These are phyloP conservation scores for Aspergillus glaucus DNA, from an alignment of 2,329 filamentous ascomycete genomes.

Conservation along the genomic window DNA sequence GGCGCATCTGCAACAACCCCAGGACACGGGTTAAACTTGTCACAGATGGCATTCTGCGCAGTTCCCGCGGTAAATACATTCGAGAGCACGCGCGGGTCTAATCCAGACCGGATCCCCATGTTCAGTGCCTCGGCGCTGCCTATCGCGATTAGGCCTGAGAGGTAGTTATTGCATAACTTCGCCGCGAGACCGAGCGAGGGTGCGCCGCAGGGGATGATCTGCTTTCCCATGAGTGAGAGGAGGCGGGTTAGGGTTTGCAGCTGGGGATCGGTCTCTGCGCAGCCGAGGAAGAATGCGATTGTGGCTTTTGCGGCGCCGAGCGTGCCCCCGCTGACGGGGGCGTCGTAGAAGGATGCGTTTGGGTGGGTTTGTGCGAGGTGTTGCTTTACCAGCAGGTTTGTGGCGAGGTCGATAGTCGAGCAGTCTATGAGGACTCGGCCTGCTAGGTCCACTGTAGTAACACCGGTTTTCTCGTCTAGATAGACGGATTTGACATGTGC, in stretches of 20 bases:
- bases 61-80: conserved; percentile 48
- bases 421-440: conserved; percentile 49
- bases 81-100: conserved; percentile 50
- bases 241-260: conserved; percentile 39
- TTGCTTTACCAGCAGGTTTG: conserved; percentile 42
- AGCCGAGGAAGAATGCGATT: conserved; percentile 50
- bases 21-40: conserved; percentile 48
- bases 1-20: conserved; percentile 45
- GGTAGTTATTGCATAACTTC: conserved; percentile 58
- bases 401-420: conserved; percentile 51
- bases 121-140: conserved; percentile 54
- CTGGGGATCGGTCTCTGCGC: conserved; percentile 37
- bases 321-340: conserved; percentile 49
- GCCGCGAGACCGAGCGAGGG: conserved; percentile 52
- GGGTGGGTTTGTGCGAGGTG: conserved; percentile 34
- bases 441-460: conserved; percentile 37
- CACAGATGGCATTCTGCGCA: conserved; percentile 48
- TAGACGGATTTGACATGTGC: conserved; percentile 48
- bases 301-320: conserved; percentile 48
- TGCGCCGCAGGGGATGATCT: conserved; percentile 52
- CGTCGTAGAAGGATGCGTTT: conserved; percentile 46
- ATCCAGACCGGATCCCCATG: conserved; percentile 53
- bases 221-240: conserved; percentile 47
- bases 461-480: conserved; percentile 38
- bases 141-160: conserved; percentile 54